Evolutionary conservation across 2,329 filamentous ascomycete species (phyloP), one percentile per base, ranked within the genome.

Genomic region (Leptosphaerulina australis): DNA sequence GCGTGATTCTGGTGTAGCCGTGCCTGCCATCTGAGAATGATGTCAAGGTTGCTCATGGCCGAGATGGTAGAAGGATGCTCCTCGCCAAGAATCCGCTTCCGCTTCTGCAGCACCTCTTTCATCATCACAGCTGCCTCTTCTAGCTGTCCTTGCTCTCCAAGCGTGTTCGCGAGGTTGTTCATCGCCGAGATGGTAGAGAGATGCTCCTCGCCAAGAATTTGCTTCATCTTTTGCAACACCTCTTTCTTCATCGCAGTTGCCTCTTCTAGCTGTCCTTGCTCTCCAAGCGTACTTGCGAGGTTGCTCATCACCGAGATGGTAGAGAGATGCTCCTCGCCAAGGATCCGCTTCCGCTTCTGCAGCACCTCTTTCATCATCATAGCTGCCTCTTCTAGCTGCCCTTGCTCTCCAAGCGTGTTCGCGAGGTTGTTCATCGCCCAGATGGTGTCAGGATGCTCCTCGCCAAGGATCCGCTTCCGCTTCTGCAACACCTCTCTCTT

Each of bases 371-470:
- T 43, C 29, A 41, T 3, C 17, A 55, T 18, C 18, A 30, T 20
- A 37, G 11, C 34, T 20, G 17, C 26, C 45, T 54, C 46, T 33
- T 40, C 21, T n/a, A 14, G 30, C 38, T 41, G 17, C 21, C 47
- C 52, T 38, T 36, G 52, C 2, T 46, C 28, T 29, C 26, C n/a
- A n/a, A 54, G 50, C 22, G 18, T 48, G 20, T 8, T 26, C 4
- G 54, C 50, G 33, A 57, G 50, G 46, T 50, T 55, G 17, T 43
- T 38, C 37, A 50, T 55, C 14, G 40, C 38, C 24, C 9, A 21
- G 18, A 54, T 31, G 7, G 54, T 57, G 25, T 48, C 24, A 9
- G n/a, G n/a, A n/a, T n/a, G n/a, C n/a, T n/a, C n/a, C n/a, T n/a
- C n/a, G n/a, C 40, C 53, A 44, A 56, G 53, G 35, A 28, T 10